Evolutionary conservation across 768 basidiomycete species (phyloP), one percentile per base, ranked within the genome.

Genomic region (Mycena metata): DNA sequence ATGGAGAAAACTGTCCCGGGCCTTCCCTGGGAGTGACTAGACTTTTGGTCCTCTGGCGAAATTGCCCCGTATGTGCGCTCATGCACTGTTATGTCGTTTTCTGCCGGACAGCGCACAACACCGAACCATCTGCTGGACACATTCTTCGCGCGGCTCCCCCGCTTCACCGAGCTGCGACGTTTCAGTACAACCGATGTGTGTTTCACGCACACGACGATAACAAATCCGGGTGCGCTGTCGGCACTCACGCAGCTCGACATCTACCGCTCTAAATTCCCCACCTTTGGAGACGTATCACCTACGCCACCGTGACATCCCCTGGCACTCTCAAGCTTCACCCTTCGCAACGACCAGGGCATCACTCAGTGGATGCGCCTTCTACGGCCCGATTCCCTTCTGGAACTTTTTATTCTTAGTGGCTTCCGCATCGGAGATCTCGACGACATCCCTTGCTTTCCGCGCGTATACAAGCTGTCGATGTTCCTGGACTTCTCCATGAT

Each of bases 31-130:
- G 35, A 21, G 21, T 46, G 59, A 11, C 13, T 60, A 30, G 33
- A 60, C 9, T 60, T 60, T n/a, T 60, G 59, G 59, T 33, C 45
- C 11, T 49, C 59, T 7, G 23, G 23, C n/a, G 59, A 49, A 17
- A 23, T 60, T 35, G 59, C 33, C 12, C 45, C 30, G 5, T 30
- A 19, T 30, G 42, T 57, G 8, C 56, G 42, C 17, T 43, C 41
- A 0, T 57, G 56, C 56, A 7, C 30, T 26, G 36, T 60, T 8
- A 60, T 10, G 4, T 33, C 59, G 39, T n/a, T n/a, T n/a, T n/a
- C n/a, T n/a, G n/a, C 36, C 36, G 12, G 36, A 36, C 36, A 7
- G 36, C 36, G 7, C n/a, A n/a, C n/a, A 30, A 39, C 39, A 9
- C 26, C 24, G 19, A 30, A 60, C 39, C 17, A 12, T 12, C 12